Conservation (phyloP, 768 basidiomycete genomes). For the Lactarius pseudohatsudake region DNA sequence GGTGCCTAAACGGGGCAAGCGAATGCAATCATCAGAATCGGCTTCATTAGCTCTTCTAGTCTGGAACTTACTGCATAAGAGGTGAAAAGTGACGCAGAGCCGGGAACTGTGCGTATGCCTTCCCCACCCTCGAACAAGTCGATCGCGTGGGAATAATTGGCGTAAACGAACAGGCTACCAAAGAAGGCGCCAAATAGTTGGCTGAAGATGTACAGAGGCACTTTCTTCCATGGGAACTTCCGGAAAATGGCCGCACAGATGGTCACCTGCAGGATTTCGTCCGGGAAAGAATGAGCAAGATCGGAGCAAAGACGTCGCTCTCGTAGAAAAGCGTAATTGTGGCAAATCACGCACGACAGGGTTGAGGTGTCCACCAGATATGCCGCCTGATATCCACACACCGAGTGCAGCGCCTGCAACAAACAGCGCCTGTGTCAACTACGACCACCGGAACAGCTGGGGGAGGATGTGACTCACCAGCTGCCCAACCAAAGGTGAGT, state of each 20-base stretch:
- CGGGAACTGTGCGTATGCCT: conserved; percentile 52
- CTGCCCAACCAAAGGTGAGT: conserved; percentile 28
- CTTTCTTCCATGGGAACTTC: conserved; percentile 78
- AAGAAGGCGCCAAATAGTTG: conserved; percentile 61
- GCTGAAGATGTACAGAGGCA: conserved; percentile 62
- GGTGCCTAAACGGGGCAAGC: conserved; percentile 32
- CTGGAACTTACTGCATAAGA: conserved; percentile 54
- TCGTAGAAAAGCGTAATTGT: background rate
- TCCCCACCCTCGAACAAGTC: conserved; percentile 58
- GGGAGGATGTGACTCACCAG: conserved; percentile 9
- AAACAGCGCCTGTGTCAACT: conserved; percentile 10
- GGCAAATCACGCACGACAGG: conserved; percentile 31
- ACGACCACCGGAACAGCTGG: background rate
- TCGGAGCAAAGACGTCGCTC: background rate
- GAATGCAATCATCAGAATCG: background rate
- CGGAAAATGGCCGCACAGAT: conserved; percentile 65
- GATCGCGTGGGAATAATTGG: conserved; percentile 65
- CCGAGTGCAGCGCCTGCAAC: conserved; percentile 54
- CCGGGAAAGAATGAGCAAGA: background rate
- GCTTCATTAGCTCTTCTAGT: background rate
- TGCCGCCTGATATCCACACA: conserved; percentile 64
- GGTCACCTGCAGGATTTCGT: conserved; percentile 49
- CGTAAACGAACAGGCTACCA: conserved; percentile 58
- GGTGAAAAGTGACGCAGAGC: conserved; percentile 55
- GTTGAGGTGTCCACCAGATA: conserved; percentile 65